Conservation (phyloP, 305 asterid genomes). For the Fraxinus sp. region DNA sequence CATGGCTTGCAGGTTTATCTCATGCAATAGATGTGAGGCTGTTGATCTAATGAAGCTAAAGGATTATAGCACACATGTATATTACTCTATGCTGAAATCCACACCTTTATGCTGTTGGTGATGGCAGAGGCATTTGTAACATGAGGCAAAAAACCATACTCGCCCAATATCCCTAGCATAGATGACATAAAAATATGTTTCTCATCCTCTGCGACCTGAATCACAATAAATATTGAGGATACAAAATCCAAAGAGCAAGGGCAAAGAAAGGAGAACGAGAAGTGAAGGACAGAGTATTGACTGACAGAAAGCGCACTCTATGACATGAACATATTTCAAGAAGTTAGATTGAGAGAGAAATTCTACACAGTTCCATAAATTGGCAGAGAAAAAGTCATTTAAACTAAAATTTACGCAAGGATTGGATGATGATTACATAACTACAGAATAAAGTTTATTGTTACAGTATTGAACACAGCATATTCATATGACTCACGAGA, state of each 20-base stretch:
- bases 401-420: slow-evolving; percentile 4
- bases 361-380: background rate
- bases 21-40: background rate
- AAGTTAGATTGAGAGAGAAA: slow-evolving; percentile 13
- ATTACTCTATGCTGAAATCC: slow-evolving; percentile 22
- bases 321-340: slow-evolving; percentile 11
- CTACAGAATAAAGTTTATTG: background rate
- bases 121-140: slow-evolving; percentile 84
- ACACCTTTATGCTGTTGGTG: slow-evolving; percentile 79
- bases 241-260: slow-evolving; percentile 26
- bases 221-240: slow-evolving; percentile 25
- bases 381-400: background rate
- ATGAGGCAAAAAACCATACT: slow-evolving; percentile 88
- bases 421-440: background rate
- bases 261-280: background rate
- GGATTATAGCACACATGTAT: slow-evolving; percentile 7
- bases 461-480: background rate
- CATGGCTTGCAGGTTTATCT: background rate
- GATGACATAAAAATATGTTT: slow-evolving; percentile 74
- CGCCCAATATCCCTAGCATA: slow-evolving; percentile 75
- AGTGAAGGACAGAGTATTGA: slow-evolving; percentile 9
- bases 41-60: slow-evolving; percentile 1
- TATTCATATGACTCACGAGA: background rate
- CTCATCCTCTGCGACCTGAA: slow-evolving; percentile 79
- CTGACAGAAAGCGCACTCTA: background rate